Percentiles rank a stretch among this genome's conserved stretches.
phyloP scores from a whole-genome alignment of 306 rosid genomes.

The Cyamopsis tetragonoloba region DNA sequence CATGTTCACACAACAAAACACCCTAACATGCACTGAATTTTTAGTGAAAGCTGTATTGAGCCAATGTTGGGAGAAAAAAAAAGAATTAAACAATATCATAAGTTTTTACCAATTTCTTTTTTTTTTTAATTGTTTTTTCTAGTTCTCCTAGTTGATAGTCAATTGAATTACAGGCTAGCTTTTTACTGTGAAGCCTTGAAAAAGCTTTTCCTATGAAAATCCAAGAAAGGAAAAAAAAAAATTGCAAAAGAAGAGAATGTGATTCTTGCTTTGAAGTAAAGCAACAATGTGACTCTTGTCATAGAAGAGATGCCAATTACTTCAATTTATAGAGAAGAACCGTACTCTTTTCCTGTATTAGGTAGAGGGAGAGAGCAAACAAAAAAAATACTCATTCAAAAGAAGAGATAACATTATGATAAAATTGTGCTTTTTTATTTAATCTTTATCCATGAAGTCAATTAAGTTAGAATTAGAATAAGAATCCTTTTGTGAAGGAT shows the following conservation, averaged over 20 bases:
- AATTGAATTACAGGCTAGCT: slow-evolving; percentile 20
- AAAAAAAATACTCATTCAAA: background rate
- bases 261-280: slow-evolving; percentile 45
- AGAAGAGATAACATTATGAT: background rate
- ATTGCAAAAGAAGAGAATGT: slow-evolving; percentile 29
- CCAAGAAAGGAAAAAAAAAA: background rate
- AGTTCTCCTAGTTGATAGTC: background rate
- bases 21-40: too few species aligned
- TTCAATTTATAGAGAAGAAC: slow-evolving; percentile 13
- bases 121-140: background rate
- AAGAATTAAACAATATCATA: background rate
- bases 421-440: slow-evolving; percentile 13
- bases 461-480: too few species aligned
- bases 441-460: background rate
- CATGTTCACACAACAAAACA: too few species aligned
- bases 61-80: too few species aligned
- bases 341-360: slow-evolving; percentile 22
- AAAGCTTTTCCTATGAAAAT: slow-evolving; percentile 3
- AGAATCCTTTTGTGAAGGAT: background rate
- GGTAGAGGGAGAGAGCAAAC: background rate
- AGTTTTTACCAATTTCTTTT: background rate
- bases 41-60: too few species aligned
- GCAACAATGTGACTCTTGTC: slow-evolving; percentile 25
- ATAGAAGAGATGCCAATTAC: slow-evolving; percentile 12
- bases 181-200: slow-evolving; percentile 15